phyloP scores from a whole-genome alignment of 1,284 basidiomycete genomes.

The Rhodotorula mucilaginosa region DNA sequence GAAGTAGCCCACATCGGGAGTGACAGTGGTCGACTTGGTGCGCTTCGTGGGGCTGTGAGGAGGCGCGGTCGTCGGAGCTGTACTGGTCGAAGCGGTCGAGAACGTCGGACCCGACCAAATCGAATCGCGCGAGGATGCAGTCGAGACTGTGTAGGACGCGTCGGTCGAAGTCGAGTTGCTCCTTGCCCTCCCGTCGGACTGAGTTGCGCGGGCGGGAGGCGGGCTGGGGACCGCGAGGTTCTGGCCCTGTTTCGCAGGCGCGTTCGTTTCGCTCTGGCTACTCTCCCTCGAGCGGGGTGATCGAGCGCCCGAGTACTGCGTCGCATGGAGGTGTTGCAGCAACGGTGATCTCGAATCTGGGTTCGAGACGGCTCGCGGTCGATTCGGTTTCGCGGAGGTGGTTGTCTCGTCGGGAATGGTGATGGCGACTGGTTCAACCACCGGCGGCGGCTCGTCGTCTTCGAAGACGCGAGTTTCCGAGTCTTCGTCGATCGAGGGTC shows the following conservation, averaged over 20 bases:
- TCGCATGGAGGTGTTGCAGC: conserved; percentile 12
- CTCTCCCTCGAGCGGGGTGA: neutral
- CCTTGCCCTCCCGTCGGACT: neutral
- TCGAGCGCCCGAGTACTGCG: neutral
- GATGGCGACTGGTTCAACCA: neutral
- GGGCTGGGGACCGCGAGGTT: too few relatives aligned
- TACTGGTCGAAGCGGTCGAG: conserved; percentile 36
- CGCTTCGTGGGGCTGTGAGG: conserved; percentile 1
- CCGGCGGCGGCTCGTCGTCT: conserved; percentile 2
- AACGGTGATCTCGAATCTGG: conserved; percentile 13
- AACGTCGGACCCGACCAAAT: conserved; percentile 31
- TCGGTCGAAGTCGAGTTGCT: conserved; percentile 38
- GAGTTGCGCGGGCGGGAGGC: too few relatives aligned
- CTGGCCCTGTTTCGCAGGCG: too few relatives aligned
- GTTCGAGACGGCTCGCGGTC: conserved; percentile 11
- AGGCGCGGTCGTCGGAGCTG: conserved; percentile 15
- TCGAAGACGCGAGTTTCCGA: neutral
- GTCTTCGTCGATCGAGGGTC: neutral
- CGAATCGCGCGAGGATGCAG: conserved; percentile 31
- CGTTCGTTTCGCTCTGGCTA: too few relatives aligned
- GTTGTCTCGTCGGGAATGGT: too few relatives aligned
- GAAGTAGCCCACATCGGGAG: neutral
- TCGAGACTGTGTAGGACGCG: neutral
- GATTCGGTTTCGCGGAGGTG: neutral
- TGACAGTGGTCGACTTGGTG: neutral